Evolutionary conservation across 192 early-diverging fungal genomes (phyloP), one percentile per base, ranked within the genome.

Genomic region (Coemansia asiatica): DNA sequence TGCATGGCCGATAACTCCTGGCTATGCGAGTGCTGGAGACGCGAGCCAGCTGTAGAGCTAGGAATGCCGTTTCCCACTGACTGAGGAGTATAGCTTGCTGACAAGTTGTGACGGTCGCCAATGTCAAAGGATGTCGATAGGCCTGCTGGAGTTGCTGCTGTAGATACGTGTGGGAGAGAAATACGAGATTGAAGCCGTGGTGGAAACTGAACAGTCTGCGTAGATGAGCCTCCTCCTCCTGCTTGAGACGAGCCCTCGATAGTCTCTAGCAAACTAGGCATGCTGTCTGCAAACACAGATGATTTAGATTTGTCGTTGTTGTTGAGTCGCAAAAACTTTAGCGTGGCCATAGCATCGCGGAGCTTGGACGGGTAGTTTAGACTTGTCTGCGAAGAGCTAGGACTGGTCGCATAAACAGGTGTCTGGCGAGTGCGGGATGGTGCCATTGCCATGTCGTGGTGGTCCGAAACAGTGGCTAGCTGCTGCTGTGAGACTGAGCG

Each of bases 261-360:
- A 2, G 71, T 63, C 29, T 80, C 77, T 19, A 56, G 33, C 1
- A 80, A 61, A n/a, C 77, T 71, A 36, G 77, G 68, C 71, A 80
- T 74, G 68, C 72, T 80, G 29, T 80, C 77, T 7, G 54, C 69
- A 6, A 72, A 62, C 13, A 58, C 21, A 40, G 38, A 61, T 0
- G 68, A 47, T 46, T 68, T 64, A 6, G 72, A 50, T 46, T 66
- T 75, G 54, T 81, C 78, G 51, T 62, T 64, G 51, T 62, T 64
- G 46, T 61, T 79, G 8, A 81, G 68, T 16, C 78, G 72, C 63
- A 81, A 53, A 44, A 81, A 68, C 46, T 72, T 68, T 55, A 81
- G 63, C 26, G 78, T 81, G 35, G 78, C 78, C 78, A 81, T 81
- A 1, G 78, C 78, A 38, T 81, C 78, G 69, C 78, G 78, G 46